A percentile compares a stretch with the other conserved stretches of the same genome.
phyloP scores from a whole-genome alignment of 495 filamentous ascomycete genomes.

The Haplographium delicatum region DNA sequence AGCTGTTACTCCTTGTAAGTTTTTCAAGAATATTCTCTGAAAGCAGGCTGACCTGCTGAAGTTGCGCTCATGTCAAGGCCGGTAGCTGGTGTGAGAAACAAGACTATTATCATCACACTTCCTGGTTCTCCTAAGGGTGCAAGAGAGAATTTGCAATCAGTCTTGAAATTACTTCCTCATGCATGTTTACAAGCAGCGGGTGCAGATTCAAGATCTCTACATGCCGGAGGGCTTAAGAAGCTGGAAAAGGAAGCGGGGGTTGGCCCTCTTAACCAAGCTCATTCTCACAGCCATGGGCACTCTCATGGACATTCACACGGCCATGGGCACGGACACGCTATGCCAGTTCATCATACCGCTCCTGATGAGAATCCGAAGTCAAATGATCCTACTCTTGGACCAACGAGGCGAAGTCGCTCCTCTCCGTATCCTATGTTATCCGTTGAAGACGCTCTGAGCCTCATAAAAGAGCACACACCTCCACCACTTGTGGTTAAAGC shows the following conservation, averaged over 20 bases:
- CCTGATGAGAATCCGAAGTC: constrained; percentile 56
- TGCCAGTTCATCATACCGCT: constrained; percentile 66
- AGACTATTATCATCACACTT: constrained; percentile 81
- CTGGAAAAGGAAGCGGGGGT: constrained; percentile 82
- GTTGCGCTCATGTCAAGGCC: constrained; percentile 98
- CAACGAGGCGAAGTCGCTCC: constrained; percentile 67
- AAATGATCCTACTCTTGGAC: constrained; percentile 77
- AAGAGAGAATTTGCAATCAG: constrained; percentile 84
- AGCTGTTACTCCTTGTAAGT: constrained; percentile 81
- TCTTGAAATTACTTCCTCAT: constrained; percentile 88
- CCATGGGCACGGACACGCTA: constrained; percentile 56
- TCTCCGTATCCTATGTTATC: constrained; percentile 92
- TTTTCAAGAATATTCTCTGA: constrained; percentile 1
- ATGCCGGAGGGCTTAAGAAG: constrained; percentile 74
- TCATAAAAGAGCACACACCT: constrained; percentile 67
- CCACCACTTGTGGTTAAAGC: constrained; percentile 45
- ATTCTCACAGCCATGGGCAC: constrained; percentile 27
- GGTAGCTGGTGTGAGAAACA: constrained; percentile 81
- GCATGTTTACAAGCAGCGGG: constrained; percentile 88
- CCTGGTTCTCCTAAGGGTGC: constrained; percentile 97
- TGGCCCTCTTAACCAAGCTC: constrained; percentile 27
- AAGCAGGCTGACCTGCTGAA: constrained; percentile 29
- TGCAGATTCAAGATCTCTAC: constrained; percentile 71
- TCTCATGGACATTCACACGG: constrained; percentile 46
- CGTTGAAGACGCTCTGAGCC: constrained; percentile 71